Percentiles rank a stretch among this genome's conserved stretches.
These are phyloP conservation scores for Tuber aestivum DNA, from an alignment of 495 filamentous ascomycete genomes.

Conservation along the genomic window DNA sequence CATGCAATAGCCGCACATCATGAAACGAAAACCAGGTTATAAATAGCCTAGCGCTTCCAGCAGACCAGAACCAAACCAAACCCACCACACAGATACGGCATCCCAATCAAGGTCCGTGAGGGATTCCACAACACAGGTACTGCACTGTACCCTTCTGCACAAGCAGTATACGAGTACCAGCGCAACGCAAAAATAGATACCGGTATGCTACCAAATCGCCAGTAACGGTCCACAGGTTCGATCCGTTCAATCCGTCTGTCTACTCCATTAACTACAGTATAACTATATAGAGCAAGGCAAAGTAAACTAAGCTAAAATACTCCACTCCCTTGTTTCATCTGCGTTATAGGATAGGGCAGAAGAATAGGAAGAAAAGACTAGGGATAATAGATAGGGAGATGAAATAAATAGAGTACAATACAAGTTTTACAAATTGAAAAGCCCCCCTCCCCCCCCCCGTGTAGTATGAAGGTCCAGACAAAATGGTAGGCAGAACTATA, in stretches of 20 bases:
- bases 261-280: not conserved
- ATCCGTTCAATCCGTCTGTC: not conserved
- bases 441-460: no score
- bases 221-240: not conserved
- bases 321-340: not conserved
- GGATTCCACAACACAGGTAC: not conserved
- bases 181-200: not conserved
- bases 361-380: not conserved
- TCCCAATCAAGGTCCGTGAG: not conserved
- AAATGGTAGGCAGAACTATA: not conserved
- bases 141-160: no score
- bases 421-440: not conserved
- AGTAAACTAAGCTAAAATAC: not conserved
- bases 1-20: not conserved
- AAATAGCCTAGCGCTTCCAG: slow-evolving; percentile 4
- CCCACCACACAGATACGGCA: not conserved
- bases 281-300: not conserved
- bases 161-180: no score
- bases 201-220: not conserved
- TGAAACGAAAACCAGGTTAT: not conserved
- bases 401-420: slow-evolving; percentile 1
- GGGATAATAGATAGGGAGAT: not conserved
- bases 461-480: not conserved
- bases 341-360: not conserved
- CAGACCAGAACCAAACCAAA: not conserved